Conservation (phyloP, 768 basidiomycete genomes). For the Termitomyces sp. region DNA sequence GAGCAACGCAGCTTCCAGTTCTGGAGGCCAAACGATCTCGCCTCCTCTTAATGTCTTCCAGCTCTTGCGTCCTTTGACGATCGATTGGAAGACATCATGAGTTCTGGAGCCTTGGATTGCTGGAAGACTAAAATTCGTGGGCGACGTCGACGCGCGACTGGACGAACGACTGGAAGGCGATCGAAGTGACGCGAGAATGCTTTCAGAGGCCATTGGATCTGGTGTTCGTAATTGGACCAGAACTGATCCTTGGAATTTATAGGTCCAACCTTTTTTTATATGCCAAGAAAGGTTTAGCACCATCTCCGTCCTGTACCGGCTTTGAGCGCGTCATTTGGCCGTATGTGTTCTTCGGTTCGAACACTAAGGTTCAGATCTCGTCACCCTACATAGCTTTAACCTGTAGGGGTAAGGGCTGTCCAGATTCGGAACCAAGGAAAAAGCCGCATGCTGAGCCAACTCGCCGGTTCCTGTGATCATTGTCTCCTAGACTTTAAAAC, state of each 20-base stretch:
- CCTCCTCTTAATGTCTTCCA: conserved; percentile 74
- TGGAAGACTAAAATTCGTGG: conserved; percentile 21
- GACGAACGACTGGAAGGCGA: conserved; percentile 8
- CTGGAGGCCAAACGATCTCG: conserved; percentile 78
- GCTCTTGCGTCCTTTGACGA: conserved; percentile 66
- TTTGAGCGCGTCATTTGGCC: conserved; percentile 21
- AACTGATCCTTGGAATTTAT: conserved; percentile 27
- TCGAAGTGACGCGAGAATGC: conserved; percentile 9
- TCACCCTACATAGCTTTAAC: conserved; percentile 26
- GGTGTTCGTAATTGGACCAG: conserved; percentile 11
- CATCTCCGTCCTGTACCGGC: conserved; percentile 20
- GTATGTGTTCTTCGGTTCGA: conserved; percentile 32
- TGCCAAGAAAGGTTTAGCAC: conserved; percentile 19
- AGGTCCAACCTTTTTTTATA: conserved; percentile 21
- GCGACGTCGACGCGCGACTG: conserved; percentile 7
- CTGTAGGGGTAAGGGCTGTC: conserved; percentile 33
- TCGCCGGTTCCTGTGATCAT: conserved; percentile 23
- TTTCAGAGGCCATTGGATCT: conserved; percentile 16
- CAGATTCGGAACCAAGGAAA: conserved; percentile 23
- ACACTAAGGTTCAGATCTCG: conserved; percentile 22
- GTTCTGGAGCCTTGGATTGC: conserved; percentile 33
- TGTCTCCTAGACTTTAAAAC: not conserved
- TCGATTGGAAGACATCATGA: conserved; percentile 60
- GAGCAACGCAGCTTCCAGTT: conserved; percentile 73
- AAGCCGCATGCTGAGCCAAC: conserved; percentile 17